Evolutionary conservation across 2,329 filamentous ascomycete genomes (phyloP).

Genomic region (Bipolaris victoriae): DNA sequence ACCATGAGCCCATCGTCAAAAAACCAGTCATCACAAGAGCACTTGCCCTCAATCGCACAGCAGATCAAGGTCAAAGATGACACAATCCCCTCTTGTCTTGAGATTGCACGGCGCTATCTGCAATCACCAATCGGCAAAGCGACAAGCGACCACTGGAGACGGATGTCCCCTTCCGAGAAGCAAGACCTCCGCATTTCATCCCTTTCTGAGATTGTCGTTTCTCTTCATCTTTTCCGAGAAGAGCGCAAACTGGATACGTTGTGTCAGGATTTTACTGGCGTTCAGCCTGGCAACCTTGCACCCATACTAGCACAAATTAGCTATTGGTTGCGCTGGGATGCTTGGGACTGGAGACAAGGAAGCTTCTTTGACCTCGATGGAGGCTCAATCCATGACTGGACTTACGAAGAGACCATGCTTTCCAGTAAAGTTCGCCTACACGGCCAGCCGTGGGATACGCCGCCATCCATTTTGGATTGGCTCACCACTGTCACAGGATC

Average conservation of each 20-base stretch:
- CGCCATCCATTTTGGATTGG: constrained; percentile 66
- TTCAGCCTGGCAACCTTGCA: constrained; percentile 62
- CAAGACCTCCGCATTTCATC: constrained; percentile 56
- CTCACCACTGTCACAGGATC: constrained; percentile 42
- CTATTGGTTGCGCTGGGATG: constrained; percentile 77
- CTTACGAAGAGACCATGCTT: constrained; percentile 60
- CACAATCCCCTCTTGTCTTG: constrained; percentile 35
- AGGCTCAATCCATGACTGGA: constrained; percentile 59
- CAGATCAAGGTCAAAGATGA: constrained; percentile 39
- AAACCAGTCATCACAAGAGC: constrained; percentile 21
- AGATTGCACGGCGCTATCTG: constrained; percentile 43
- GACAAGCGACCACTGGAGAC: constrained; percentile 59
- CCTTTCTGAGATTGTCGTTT: constrained; percentile 71
- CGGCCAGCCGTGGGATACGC: constrained; percentile 49
- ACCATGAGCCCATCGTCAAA: constrained; percentile 34
- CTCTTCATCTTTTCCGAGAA: constrained; percentile 84
- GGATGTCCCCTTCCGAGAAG: constrained; percentile 55
- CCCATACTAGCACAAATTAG: constrained; percentile 81
- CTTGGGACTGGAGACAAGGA: constrained; percentile 62
- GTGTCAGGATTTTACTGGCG: constrained; percentile 56
- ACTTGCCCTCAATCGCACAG: constrained; percentile 26
- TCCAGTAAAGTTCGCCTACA: constrained; percentile 34
- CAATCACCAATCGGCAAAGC: constrained; percentile 45
- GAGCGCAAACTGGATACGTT: constrained; percentile 81
- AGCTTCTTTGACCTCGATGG: constrained; percentile 68